A percentile compares a stretch with the other conserved stretches of the same genome.
These are phyloP conservation scores for Nigrograna mackinnonii DNA, from an alignment of 2,329 filamentous ascomycete genomes.

Conservation along the genomic window DNA sequence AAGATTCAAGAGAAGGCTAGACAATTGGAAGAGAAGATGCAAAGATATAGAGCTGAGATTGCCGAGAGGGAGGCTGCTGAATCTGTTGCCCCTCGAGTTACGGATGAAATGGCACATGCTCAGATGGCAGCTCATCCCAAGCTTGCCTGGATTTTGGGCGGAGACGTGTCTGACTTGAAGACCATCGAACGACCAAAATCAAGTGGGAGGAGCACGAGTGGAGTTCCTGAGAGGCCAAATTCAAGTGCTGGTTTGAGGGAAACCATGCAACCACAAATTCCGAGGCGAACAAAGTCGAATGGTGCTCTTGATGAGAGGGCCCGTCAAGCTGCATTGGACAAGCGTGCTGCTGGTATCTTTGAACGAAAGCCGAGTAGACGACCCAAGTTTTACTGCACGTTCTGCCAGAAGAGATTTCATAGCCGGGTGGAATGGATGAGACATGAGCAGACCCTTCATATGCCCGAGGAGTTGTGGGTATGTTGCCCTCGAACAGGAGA, in stretches of 20 bases:
- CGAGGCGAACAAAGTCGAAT: constrained; percentile 17
- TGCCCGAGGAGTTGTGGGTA: constrained; percentile 44
- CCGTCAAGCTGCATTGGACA: constrained; percentile 4
- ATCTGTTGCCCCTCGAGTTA: constrained; percentile 10
- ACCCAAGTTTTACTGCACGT: constrained; percentile 26
- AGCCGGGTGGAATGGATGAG: constrained; percentile 59
- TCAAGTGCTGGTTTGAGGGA: constrained; percentile 7
- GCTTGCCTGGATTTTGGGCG: constrained; percentile 25
- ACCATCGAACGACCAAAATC: constrained; percentile 17
- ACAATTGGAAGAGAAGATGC: constrained; percentile 16
- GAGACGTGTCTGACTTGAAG: constrained; percentile 11
- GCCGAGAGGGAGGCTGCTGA: no score
- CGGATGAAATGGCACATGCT: constrained; percentile 22
- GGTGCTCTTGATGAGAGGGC: constrained; percentile 14
- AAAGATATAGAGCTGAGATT: constrained; percentile 11
- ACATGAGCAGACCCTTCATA: constrained; percentile 66
- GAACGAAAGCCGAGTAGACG: constrained; percentile 18
- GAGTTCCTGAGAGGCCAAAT: constrained; percentile 10
- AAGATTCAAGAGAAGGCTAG: constrained; percentile 21
- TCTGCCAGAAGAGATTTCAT: constrained; percentile 31
- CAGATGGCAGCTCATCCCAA: constrained; percentile 24
- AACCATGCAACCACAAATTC: background rate
- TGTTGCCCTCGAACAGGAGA: constrained; percentile 24
- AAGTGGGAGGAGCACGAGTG: constrained; percentile 9
- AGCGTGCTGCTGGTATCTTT: background rate